Conservation (phyloP, 2,329 filamentous ascomycete genomes). For the Microdochium nivale region DNA sequence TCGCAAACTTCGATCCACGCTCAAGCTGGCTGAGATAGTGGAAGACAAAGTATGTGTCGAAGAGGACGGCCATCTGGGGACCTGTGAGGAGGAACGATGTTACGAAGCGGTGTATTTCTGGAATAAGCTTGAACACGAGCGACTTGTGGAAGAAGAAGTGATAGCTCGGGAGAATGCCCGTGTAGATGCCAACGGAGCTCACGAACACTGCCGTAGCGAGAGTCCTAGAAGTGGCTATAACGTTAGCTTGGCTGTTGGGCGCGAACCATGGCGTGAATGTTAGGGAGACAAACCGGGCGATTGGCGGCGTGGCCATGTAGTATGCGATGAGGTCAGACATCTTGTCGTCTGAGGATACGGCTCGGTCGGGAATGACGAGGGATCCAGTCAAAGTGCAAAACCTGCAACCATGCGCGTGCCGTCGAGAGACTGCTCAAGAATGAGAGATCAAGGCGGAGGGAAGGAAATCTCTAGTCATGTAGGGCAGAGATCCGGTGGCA, state of each 20-base stretch:
- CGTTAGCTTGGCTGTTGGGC: neutral
- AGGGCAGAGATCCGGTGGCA: neutral
- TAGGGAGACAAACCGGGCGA: slow-evolving; percentile 26
- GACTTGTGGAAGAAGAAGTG: slow-evolving; percentile 46
- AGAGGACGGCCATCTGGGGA: slow-evolving; percentile 42
- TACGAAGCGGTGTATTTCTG: slow-evolving; percentile 33
- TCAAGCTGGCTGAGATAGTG: slow-evolving; percentile 71
- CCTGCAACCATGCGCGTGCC: neutral
- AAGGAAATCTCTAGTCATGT: neutral
- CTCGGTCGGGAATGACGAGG: neutral
- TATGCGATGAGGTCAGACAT: slow-evolving; percentile 31
- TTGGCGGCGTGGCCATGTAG: slow-evolving; percentile 31
- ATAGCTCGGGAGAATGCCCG: slow-evolving; percentile 40
- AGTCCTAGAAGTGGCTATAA: slow-evolving; percentile 39
- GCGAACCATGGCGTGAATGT: slow-evolving; percentile 3
- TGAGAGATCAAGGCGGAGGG: neutral
- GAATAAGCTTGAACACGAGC: slow-evolving; percentile 45
- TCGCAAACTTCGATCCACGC: slow-evolving; percentile 57
- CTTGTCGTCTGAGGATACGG: slow-evolving; percentile 5
- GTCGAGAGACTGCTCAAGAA: slow-evolving; percentile 1
- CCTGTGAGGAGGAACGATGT: slow-evolving; percentile 33
- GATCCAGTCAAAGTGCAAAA: neutral
- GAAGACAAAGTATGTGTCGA: slow-evolving; percentile 75
- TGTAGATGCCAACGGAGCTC: slow-evolving; percentile 53
- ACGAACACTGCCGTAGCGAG: slow-evolving; percentile 55